A percentile compares a stretch with the other conserved stretches of the same genome.
These are phyloP conservation scores for Apophysomyces ossiformis DNA, from an alignment of 371 early-diverging fungal genomes.

Conservation along the genomic window DNA sequence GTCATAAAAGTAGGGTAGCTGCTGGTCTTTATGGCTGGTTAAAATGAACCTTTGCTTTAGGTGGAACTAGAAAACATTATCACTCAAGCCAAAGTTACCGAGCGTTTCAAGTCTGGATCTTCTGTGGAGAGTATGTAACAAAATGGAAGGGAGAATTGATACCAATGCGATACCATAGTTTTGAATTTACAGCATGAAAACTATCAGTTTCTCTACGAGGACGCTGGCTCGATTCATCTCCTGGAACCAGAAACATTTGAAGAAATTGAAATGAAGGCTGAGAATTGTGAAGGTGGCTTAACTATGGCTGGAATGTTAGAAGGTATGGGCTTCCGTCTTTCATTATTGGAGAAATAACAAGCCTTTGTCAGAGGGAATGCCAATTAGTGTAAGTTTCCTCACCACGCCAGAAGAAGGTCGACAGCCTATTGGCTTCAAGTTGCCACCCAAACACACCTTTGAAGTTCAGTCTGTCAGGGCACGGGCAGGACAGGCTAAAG, in stretches of 20 bases:
- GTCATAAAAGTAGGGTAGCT: conserved; percentile 45
- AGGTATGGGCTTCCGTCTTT: conserved; percentile 26
- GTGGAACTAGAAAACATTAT: conserved; percentile 69
- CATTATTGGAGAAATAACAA: background rate
- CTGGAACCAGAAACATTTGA: conserved; percentile 75
- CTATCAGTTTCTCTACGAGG: conserved; percentile 76
- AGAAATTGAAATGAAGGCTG: conserved; percentile 65
- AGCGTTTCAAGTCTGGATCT: conserved; percentile 68
- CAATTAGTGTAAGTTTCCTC: conserved; percentile 45
- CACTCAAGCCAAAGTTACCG: conserved; percentile 56
- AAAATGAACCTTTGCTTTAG: conserved; percentile 29
- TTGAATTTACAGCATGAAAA: conserved; percentile 65
- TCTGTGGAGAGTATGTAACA: conserved; percentile 57
- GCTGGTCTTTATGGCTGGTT: background rate
- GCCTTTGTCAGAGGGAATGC: conserved; percentile 44
- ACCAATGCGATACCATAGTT: conserved; percentile 27
- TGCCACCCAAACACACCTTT: conserved; percentile 46
- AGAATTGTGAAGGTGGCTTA: conserved; percentile 63
- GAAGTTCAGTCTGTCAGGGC: conserved; percentile 46
- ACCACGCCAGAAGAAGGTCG: conserved; percentile 52
- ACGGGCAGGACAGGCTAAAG: conserved; percentile 71
- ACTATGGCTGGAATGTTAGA: conserved; percentile 43
- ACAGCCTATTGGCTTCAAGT: conserved; percentile 43
- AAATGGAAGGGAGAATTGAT: background rate
- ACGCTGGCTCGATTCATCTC: conserved; percentile 63